phyloP scores from a whole-genome alignment of 1,284 basidiomycete genomes.

The Ganoderma multipileum region DNA sequence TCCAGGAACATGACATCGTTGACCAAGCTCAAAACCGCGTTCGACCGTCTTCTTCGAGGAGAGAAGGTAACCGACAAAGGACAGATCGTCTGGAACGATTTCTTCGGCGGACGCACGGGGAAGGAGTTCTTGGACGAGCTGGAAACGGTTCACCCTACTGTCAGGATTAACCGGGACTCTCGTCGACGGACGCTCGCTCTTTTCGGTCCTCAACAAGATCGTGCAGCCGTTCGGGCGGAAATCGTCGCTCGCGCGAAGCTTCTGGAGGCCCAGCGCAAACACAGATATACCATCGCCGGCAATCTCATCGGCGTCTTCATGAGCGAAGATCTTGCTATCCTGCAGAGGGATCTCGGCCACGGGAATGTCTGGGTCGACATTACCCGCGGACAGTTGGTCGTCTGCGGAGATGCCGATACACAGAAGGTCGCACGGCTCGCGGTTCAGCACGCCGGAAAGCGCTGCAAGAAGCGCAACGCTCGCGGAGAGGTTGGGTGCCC shows the following conservation, averaged over 20 bases:
- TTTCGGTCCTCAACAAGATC: conserved; percentile 52
- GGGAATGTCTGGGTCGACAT: conserved; percentile 48
- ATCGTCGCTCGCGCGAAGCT: conserved; percentile 54
- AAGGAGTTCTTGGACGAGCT: conserved; percentile 50
- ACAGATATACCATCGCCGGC: conserved; percentile 52
- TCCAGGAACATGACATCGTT: conserved; percentile 55
- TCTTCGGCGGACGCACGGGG: conserved; percentile 55
- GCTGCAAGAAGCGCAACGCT: conserved; percentile 30
- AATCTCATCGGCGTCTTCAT: conserved; percentile 53
- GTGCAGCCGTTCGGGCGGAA: conserved; percentile 46
- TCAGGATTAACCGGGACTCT: conserved; percentile 52
- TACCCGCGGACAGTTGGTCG: conserved; percentile 38
- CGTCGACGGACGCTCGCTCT: conserved; percentile 54
- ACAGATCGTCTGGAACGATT: conserved; percentile 66
- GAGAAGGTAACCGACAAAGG: conserved; percentile 58
- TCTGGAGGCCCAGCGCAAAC: conserved; percentile 48
- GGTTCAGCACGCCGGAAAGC: conserved; percentile 44
- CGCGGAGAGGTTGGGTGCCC: conserved; percentile 51
- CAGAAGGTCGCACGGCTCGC: conserved; percentile 48
- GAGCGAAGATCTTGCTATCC: conserved; percentile 46
- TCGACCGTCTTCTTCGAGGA: conserved; percentile 66
- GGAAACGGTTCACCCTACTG: conserved; percentile 42
- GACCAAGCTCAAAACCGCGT: conserved; percentile 58
- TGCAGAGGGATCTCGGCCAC: conserved; percentile 46
- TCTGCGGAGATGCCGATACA: conserved; percentile 45